Evolutionary conservation across 352 stramenopile genomes (phyloP).

Genomic region (Globisporangium sylvaticum): DNA sequence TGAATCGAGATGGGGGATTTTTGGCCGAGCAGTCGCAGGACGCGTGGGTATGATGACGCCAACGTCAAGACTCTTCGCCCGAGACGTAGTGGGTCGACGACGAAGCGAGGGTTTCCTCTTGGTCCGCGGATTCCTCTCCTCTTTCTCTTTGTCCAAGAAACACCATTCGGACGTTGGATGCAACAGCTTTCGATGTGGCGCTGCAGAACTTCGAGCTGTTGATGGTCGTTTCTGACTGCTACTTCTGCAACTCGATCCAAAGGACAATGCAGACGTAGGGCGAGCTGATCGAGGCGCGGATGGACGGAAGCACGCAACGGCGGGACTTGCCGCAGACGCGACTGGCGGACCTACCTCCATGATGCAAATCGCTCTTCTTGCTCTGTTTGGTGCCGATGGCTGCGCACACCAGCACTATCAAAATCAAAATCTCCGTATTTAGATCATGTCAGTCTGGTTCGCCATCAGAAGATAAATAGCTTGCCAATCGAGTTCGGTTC

Average conservation of each 20-base stretch:
- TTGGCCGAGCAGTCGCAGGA: constrained; percentile 7
- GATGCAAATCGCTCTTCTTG: background rate
- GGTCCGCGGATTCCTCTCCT: background rate
- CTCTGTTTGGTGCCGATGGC: background rate
- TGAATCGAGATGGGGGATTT: background rate
- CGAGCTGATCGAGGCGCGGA: background rate
- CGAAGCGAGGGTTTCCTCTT: background rate
- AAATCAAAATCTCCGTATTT: background rate
- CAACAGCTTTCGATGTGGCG: background rate
- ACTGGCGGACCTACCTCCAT: constrained; percentile 11
- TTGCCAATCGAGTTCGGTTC: background rate
- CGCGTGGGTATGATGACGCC: constrained; percentile 1
- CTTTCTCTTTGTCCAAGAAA: background rate
- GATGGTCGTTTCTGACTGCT: background rate
- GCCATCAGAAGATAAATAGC: background rate
- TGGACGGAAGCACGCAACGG: background rate
- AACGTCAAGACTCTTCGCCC: background rate
- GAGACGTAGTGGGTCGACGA: constrained; percentile 9
- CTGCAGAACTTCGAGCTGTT: background rate
- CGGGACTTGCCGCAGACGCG: background rate
- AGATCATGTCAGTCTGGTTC: background rate
- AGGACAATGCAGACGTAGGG: background rate
- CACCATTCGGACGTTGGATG: constrained; percentile 5
- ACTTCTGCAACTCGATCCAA: background rate
- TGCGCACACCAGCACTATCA: background rate